Evolutionary conservation across 2,329 filamentous ascomycete genomes (phyloP).

Genomic region (Zopfia rhizophila): DNA sequence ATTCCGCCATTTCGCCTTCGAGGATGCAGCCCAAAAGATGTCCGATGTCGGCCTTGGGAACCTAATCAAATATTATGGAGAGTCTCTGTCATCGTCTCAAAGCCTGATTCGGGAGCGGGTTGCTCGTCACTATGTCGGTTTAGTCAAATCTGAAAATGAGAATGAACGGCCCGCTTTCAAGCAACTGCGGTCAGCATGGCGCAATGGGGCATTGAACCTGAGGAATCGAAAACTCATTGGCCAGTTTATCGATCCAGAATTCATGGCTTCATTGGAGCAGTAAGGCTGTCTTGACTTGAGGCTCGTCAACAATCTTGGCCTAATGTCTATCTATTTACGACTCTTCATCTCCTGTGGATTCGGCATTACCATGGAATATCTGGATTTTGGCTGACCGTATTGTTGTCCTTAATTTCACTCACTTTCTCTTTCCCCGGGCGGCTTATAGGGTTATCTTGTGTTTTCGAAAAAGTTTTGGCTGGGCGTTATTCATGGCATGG

Average conservation of each 20-base stretch:
- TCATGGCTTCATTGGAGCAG: slow-evolving; percentile 64
- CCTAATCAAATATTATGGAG: slow-evolving; percentile 73
- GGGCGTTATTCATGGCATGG: slow-evolving; percentile 44
- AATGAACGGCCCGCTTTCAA: slow-evolving; percentile 59
- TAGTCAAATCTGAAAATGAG: slow-evolving; percentile 62
- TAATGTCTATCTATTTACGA: slow-evolving; percentile 17
- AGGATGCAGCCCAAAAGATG: slow-evolving; percentile 66
- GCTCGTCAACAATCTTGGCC: slow-evolving; percentile 9
- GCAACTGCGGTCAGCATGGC: slow-evolving; percentile 63
- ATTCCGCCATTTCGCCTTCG: slow-evolving; percentile 73
- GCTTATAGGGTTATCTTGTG: slow-evolving; percentile 26
- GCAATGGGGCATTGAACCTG: slow-evolving; percentile 64
- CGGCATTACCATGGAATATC: slow-evolving; percentile 7
- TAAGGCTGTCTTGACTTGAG: slow-evolving; percentile 16
- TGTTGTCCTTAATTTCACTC: slow-evolving; percentile 33
- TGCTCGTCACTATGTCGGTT: slow-evolving; percentile 64
- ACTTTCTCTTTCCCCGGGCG: slow-evolving; percentile 22
- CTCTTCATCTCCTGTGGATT: slow-evolving; percentile 4
- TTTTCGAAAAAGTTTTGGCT: slow-evolving; percentile 43
- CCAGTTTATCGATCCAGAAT: slow-evolving; percentile 61
- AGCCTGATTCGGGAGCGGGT: slow-evolving; percentile 64
- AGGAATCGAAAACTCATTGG: slow-evolving; percentile 68
- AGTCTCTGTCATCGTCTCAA: slow-evolving; percentile 61
- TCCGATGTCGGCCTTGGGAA: slow-evolving; percentile 68
- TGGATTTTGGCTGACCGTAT: slow-evolving; percentile 20